Base-by-base conservation (phyloP, 2,329 filamentous ascomycete genomes). In the Curvularia lunata region DNA sequence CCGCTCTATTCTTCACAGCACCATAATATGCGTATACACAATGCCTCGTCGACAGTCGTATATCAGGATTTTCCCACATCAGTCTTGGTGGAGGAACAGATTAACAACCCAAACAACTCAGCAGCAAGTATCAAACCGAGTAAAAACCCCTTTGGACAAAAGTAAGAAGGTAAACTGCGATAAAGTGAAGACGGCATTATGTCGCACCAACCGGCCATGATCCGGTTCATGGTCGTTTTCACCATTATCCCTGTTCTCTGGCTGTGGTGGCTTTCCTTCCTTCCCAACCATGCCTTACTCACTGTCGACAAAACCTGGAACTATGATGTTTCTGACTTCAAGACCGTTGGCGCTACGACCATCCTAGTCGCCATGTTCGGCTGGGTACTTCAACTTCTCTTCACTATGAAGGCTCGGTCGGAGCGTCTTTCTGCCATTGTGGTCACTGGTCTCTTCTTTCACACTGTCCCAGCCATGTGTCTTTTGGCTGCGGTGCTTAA, bases 381-480 rank as follows among this genome's bases (percentile, higher is more conserved):
- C 25, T 51, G 48, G 48, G 21, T 42, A 2, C 13, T 42, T 18
- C 27, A 23, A 18, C 38, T 51, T 5, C 13, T 42, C 7, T n/a
- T n/a, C 19, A 13, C 16, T 1, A 37, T 48, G 46, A 48, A 37
- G 5, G 7, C 30, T 3, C 19, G 28, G 6, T 10, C 12, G 4
- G 32, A 48, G 4, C 19, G 19, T 4, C 5, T 48, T 18, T 37
- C 46, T 9, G 2, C 7, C 1, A 23, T 13, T 1, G 12, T 48
- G 2, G 12, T 37, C 1, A n/a, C 16, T 19, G 32, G 51, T 27
- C 55, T 70, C 8, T 19, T 61, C 2, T 56, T 48, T 2, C 68
- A 70, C 32, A 37, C 48, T 6, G 54, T 60, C 9, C 61, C 65
- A 1, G 48, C 61, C 0, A 10, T 57, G 0, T 47, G 56, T 1